A percentile compares a stretch with the other conserved stretches of the same genome.
Evolutionary conservation across 768 basidiomycete species (phyloP).

Genomic region (Myochromella boudieri): DNA sequence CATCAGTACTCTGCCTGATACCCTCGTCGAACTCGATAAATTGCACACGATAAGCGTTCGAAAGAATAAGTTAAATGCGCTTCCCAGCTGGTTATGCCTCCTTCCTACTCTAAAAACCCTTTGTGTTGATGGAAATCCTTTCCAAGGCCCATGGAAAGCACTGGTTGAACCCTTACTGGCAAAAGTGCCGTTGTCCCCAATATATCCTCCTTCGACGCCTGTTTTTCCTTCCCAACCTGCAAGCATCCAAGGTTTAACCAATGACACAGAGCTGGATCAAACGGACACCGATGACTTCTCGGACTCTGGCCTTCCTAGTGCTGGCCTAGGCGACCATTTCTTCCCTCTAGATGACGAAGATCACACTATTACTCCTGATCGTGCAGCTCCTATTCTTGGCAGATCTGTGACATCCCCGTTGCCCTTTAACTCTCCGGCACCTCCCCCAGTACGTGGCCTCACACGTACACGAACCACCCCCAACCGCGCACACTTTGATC

Average conservation of each 20-base stretch:
- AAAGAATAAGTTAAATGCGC: slow-evolving; percentile 80
- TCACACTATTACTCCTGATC: slow-evolving; percentile 70
- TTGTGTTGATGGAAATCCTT: slow-evolving; percentile 94
- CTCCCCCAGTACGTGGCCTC: slow-evolving; percentile 43
- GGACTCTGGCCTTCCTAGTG: slow-evolving; percentile 50
- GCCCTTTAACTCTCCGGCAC: slow-evolving; percentile 25
- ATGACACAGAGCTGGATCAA: slow-evolving; percentile 42
- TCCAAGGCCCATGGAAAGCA: slow-evolving; percentile 90
- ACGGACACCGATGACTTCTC: slow-evolving; percentile 61
- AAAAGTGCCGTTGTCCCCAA: slow-evolving; percentile 56
- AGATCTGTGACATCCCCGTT: slow-evolving; percentile 52
- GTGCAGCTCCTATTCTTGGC: slow-evolving; percentile 48
- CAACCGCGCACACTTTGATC: slow-evolving; percentile 53
- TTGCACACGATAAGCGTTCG: slow-evolving; percentile 90
- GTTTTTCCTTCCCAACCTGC: slow-evolving; percentile 52
- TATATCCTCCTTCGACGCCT: slow-evolving; percentile 67
- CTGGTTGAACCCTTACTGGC: slow-evolving; percentile 83
- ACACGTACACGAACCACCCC: slow-evolving; percentile 76
- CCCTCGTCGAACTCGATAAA: slow-evolving; percentile 69
- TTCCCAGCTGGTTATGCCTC: slow-evolving; percentile 95
- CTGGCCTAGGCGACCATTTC: slow-evolving; percentile 30
- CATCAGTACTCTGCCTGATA: slow-evolving; percentile 71
- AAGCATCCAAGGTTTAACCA: slow-evolving; percentile 35
- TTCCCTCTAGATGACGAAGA: slow-evolving; percentile 61
- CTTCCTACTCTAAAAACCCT: slow-evolving; percentile 83